Conservation (phyloP, 768 basidiomycete species). For the Auriculariales sp. region DNA sequence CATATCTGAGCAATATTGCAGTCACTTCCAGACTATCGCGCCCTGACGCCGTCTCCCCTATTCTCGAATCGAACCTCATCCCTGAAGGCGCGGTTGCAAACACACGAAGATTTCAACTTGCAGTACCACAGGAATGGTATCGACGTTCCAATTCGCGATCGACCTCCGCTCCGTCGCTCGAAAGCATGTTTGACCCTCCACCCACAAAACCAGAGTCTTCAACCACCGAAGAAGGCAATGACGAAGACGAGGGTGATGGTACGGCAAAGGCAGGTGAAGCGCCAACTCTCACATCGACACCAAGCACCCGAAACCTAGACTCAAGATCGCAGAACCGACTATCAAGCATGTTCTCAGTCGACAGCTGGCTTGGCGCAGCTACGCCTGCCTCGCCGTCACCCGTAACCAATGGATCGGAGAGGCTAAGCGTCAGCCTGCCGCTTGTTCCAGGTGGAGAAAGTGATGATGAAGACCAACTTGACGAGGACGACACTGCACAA, state of each 20-base stretch:
- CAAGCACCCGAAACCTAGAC: slow-evolving; percentile 6
- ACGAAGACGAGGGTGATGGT: slow-evolving; percentile 34
- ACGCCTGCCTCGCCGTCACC: slow-evolving; percentile 24
- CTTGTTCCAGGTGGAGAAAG: slow-evolving; percentile 10
- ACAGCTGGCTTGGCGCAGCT: slow-evolving; percentile 42
- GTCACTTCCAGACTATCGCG: not conserved
- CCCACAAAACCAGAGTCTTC: not conserved
- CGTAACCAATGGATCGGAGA: slow-evolving; percentile 11
- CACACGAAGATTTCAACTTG: slow-evolving; percentile 39
- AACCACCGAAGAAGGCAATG: slow-evolving; percentile 29
- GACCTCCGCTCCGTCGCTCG: slow-evolving; percentile 28
- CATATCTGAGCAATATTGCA: not conserved
- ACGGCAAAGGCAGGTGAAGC: slow-evolving; percentile 39
- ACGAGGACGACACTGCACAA: slow-evolving; percentile 31
- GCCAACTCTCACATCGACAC: slow-evolving; percentile 5
- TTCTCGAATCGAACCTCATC: slow-evolving; percentile 12
- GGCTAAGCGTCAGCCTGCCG: slow-evolving; percentile 63
- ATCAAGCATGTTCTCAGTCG: slow-evolving; percentile 39
- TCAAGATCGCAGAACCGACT: slow-evolving; percentile 38
- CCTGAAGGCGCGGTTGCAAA: slow-evolving; percentile 29
- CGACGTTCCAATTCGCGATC: slow-evolving; percentile 47
- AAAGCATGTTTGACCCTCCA: slow-evolving; percentile 6
- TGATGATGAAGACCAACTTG: slow-evolving; percentile 14
- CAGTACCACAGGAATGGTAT: slow-evolving; percentile 72
- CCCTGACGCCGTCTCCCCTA: not conserved